Evolutionary conservation across 1,139 yeast species (phyloP).

Genomic region (Zygoascus hellenicus): DNA sequence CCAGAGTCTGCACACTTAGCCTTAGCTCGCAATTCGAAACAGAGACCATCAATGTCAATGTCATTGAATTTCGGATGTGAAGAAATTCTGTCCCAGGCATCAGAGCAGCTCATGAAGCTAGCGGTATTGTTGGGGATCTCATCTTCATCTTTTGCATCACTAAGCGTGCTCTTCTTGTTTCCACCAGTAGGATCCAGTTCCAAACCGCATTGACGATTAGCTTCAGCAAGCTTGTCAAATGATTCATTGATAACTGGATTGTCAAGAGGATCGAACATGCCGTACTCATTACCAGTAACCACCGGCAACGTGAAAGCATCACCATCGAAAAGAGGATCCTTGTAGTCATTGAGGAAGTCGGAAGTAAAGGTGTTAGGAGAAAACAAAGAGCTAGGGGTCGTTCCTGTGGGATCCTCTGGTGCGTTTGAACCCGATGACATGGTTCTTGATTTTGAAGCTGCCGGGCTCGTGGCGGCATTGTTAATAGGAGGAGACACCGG

Average conservation of each 20-base stretch:
- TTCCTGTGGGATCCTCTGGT: not conserved
- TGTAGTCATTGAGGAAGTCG: slow-evolving; percentile 32
- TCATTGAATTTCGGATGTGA: slow-evolving; percentile 91
- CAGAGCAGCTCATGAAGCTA: slow-evolving; percentile 65
- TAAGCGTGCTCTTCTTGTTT: slow-evolving; percentile 4
- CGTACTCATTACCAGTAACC: slow-evolving; percentile 50
- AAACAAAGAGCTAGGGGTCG: slow-evolving; percentile 11
- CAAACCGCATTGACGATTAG: slow-evolving; percentile 6
- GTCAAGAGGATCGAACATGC: slow-evolving; percentile 59
- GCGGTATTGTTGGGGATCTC: slow-evolving; percentile 29
- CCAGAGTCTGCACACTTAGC: slow-evolving; percentile 96
- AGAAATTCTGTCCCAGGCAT: slow-evolving; percentile 93
- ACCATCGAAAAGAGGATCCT: slow-evolving; percentile 33
- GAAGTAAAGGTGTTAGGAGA: slow-evolving; percentile 29
- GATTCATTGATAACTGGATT: slow-evolving; percentile 22
- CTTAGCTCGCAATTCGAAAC: slow-evolving; percentile 78
- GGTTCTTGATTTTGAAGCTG: not conserved
- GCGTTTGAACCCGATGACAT: not conserved
- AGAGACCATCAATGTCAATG: slow-evolving; percentile 87
- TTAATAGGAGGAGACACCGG: slow-evolving; percentile 14
- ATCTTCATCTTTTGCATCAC: slow-evolving; percentile 30
- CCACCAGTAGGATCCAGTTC: not conserved
- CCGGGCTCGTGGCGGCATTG: not conserved
- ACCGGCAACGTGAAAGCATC: slow-evolving; percentile 31
- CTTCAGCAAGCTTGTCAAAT: slow-evolving; percentile 21